Conservation (phyloP, 2,329 filamentous ascomycete genomes). For the Aspergillus cejpii region DNA sequence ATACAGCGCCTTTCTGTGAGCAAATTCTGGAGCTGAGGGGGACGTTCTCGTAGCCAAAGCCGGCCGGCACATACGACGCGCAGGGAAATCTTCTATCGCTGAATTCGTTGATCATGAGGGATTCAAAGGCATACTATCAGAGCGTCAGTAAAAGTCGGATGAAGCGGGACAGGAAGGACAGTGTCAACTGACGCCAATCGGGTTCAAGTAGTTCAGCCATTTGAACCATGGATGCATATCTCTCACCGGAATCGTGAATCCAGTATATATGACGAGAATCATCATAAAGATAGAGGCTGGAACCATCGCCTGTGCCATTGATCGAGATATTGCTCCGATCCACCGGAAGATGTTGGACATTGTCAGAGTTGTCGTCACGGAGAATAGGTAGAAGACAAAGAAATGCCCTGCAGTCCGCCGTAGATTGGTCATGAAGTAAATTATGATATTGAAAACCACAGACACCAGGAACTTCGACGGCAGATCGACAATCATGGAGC, state of each 20-base stretch:
- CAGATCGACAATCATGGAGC: constrained; percentile 78
- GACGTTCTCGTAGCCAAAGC: constrained; percentile 37
- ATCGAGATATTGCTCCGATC: constrained; percentile 67
- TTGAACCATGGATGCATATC: constrained; percentile 74
- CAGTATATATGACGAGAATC: constrained; percentile 44
- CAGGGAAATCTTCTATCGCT: constrained; percentile 54
- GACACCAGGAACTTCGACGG: constrained; percentile 69
- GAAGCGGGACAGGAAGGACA: neutral
- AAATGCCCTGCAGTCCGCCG: constrained; percentile 66
- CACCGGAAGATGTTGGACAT: constrained; percentile 85
- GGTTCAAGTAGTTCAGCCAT: constrained; percentile 78
- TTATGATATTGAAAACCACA: constrained; percentile 66
- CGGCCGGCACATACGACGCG: constrained; percentile 40
- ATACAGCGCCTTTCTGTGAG: constrained; percentile 50
- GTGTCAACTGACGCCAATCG: constrained; percentile 51
- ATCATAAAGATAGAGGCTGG: constrained; percentile 48
- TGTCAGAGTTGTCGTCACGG: constrained; percentile 62
- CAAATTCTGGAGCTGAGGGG: constrained; percentile 47
- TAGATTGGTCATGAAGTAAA: constrained; percentile 85
- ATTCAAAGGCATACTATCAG: constrained; percentile 64
- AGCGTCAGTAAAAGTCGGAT: neutral
- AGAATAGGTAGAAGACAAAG: constrained; percentile 78
- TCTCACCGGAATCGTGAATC: constrained; percentile 40
- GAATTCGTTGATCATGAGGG: constrained; percentile 81
- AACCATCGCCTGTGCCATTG: constrained; percentile 53